Evolutionary conservation across 352 stramenopile species (phyloP).

Genomic region (Phytophthora agathidicida): DNA sequence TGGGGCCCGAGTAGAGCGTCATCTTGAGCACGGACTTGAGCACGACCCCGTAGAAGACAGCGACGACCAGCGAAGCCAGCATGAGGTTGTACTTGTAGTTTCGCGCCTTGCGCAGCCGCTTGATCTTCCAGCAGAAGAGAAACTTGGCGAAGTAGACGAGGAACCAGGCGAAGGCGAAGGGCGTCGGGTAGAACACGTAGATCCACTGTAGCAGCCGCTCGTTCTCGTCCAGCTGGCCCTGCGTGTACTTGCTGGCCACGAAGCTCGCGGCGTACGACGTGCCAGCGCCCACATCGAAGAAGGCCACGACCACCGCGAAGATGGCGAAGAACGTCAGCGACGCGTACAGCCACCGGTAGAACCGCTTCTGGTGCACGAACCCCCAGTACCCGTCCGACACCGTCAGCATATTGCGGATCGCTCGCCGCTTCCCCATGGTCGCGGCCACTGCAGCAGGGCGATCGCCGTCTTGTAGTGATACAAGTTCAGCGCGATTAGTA

Average conservation of each 20-base stretch:
- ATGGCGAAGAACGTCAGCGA: slow-evolving; percentile 77
- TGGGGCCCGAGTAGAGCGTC: slow-evolving; percentile 60
- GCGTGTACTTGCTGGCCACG: slow-evolving; percentile 55
- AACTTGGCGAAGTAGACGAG: slow-evolving; percentile 87
- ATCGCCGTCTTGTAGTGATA: no score
- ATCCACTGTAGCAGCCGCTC: slow-evolving; percentile 72
- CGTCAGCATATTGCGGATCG: slow-evolving; percentile 69
- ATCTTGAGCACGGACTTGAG: slow-evolving; percentile 67
- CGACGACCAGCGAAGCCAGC: slow-evolving; percentile 58
- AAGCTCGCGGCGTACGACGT: slow-evolving; percentile 59
- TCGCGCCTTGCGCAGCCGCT: slow-evolving; percentile 71
- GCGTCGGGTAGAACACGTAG: slow-evolving; percentile 77
- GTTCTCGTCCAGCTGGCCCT: slow-evolving; percentile 74
- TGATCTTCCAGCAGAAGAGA: slow-evolving; percentile 77
- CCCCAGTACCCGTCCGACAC: slow-evolving; percentile 82
- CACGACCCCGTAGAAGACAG: slow-evolving; percentile 58
- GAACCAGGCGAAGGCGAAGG: slow-evolving; percentile 70
- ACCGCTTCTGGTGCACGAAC: slow-evolving; percentile 75
- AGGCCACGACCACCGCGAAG: slow-evolving; percentile 76
- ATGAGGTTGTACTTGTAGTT: slow-evolving; percentile 89
- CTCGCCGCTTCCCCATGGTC: slow-evolving; percentile 68
- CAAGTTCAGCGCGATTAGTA: no score
- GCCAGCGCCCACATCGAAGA: slow-evolving; percentile 71
- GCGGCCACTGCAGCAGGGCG: background rate
- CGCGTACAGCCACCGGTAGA: slow-evolving; percentile 78